phyloP scores from a whole-genome alignment of 257 asterid genomes.

The Coffea canephora region DNA sequence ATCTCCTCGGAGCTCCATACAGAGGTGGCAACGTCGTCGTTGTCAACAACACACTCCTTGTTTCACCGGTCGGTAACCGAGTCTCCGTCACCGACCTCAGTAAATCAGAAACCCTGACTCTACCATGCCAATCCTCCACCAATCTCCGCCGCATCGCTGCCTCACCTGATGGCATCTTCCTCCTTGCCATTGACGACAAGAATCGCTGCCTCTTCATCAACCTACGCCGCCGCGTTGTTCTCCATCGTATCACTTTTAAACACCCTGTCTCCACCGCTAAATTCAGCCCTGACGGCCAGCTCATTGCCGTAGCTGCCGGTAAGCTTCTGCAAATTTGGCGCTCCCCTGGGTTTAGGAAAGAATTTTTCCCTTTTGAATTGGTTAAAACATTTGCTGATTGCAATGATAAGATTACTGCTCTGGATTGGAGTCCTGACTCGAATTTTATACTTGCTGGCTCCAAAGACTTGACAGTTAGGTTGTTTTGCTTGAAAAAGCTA shows the following conservation, averaged over 20 bases:
- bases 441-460: conserved; percentile 71
- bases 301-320: conserved; percentile 86
- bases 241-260: conserved; percentile 75
- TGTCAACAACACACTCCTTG: conserved; percentile 49
- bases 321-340: conserved; percentile 94
- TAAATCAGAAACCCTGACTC: conserved; percentile 73
- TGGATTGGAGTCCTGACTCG: conserved; percentile 88
- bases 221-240: conserved; percentile 72
- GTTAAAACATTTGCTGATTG: conserved; percentile 71
- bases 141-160: conserved; percentile 77
- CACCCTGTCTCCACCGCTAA: conserved; percentile 61
- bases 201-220: conserved; percentile 83
- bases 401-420: conserved; percentile 59
- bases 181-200: conserved; percentile 82
- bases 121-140: conserved; percentile 84
- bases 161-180: conserved; percentile 78
- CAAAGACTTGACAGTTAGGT: conserved; percentile 76
- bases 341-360: conserved; percentile 82
- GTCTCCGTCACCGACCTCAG: conserved; percentile 88
- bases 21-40: conserved; percentile 82
- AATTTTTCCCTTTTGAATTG: conserved; percentile 88
- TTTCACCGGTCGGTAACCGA: conserved; percentile 90
- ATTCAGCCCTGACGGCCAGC: conserved; percentile 76
- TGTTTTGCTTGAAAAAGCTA: conserved; percentile 52
- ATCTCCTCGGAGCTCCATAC: conserved; percentile 83